Evolutionary conservation across 2,329 filamentous ascomycete genomes (phyloP).

Genomic region (Trichoderma aggressivum): DNA sequence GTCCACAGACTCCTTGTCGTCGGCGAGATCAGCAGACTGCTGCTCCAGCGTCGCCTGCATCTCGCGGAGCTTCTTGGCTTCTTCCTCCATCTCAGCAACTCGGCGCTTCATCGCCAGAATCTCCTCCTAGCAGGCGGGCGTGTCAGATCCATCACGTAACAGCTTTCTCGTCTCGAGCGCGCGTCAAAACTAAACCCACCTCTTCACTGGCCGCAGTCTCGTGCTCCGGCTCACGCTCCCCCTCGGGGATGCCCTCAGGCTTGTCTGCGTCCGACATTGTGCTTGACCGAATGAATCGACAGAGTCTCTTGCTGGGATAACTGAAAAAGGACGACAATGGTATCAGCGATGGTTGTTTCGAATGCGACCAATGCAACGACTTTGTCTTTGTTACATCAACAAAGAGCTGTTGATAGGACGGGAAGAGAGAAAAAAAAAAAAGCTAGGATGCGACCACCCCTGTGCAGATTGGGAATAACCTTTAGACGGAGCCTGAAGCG

Average conservation of each 20-base stretch:
- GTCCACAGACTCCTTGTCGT: constrained; percentile 95
- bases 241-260: constrained; percentile 30
- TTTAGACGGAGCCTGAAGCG: constrained; percentile 4
- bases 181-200: constrained; percentile 31
- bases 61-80: constrained; percentile 79
- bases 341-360: not conserved
- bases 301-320: constrained; percentile 16
- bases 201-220: constrained; percentile 34
- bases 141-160: constrained; percentile 30
- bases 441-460: constrained; percentile 10
- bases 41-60: constrained; percentile 86
- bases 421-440: not conserved
- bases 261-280: constrained; percentile 35
- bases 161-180: not conserved
- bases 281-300: constrained; percentile 20
- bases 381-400: not conserved
- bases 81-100: constrained; percentile 87
- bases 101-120: constrained; percentile 83
- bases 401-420: not conserved
- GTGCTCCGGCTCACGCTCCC: constrained; percentile 31
- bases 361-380: not conserved
- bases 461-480: constrained; percentile 11
- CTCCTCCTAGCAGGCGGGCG: constrained; percentile 57
- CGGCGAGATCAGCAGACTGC: constrained; percentile 75
- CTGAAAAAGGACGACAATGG: not conserved